phyloP scores from a whole-genome alignment of 768 basidiomycete genomes.

The Kwoniella europaea region DNA sequence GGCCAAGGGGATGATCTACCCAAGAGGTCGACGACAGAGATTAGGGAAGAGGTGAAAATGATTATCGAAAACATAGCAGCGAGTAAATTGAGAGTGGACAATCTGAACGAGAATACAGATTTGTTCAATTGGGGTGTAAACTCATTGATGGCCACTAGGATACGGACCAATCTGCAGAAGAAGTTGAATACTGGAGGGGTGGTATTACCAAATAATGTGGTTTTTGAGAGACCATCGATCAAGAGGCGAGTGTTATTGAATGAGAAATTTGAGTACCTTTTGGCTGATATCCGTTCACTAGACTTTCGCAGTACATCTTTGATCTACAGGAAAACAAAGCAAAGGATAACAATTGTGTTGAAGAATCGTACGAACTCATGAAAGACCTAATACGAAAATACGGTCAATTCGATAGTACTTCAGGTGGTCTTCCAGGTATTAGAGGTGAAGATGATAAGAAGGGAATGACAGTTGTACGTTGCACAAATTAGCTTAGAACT shows the following conservation, averaged over 20 bases:
- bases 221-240: constrained; percentile 52
- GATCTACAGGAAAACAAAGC: constrained; percentile 32
- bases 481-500: background rate
- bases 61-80: constrained; percentile 17
- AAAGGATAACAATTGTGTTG: background rate
- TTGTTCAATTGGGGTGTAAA: constrained; percentile 56
- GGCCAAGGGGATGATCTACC: background rate
- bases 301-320: constrained; percentile 35
- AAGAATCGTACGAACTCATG: constrained; percentile 36
- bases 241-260: constrained; percentile 21
- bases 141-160: constrained; percentile 53
- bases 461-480: constrained; percentile 30
- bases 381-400: constrained; percentile 35
- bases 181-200: constrained; percentile 32
- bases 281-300: background rate
- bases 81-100: constrained; percentile 4
- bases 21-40: constrained; percentile 38
- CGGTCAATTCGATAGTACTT: constrained; percentile 22
- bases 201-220: constrained; percentile 44
- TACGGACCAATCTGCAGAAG: constrained; percentile 44
- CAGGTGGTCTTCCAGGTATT: background rate
- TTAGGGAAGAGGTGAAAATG: constrained; percentile 17
- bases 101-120: constrained; percentile 40
- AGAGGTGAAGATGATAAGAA: background rate
- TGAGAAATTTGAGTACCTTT: background rate